These are phyloP conservation scores for Anastatica hierochuntica DNA, from an alignment of 345 rosid species.

Conservation along the genomic window DNA sequence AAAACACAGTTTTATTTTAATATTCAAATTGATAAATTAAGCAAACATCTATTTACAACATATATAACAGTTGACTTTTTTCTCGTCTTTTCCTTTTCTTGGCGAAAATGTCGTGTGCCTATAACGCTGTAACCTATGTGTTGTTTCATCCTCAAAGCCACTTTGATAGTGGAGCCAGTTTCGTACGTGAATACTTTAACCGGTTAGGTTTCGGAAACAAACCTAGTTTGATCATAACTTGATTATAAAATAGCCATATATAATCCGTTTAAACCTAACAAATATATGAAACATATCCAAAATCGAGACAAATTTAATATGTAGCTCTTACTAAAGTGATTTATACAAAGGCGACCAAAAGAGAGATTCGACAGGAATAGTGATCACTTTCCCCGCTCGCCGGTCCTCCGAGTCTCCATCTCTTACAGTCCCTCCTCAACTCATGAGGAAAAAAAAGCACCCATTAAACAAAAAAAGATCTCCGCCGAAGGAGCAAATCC, in stretches of 20 bases:
- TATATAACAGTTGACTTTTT: slow-evolving; percentile 13
- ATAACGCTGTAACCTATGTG: neutral
- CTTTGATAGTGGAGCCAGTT: neutral
- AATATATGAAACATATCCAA: neutral
- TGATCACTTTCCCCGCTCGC: no score
- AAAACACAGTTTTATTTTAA: neutral
- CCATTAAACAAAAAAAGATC: no score
- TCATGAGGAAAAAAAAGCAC: no score
- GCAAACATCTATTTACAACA: slow-evolving; percentile 1
- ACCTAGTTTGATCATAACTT: neutral
- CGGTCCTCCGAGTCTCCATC: no score
- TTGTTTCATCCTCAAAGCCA: neutral
- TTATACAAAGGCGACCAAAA: no score
- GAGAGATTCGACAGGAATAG: no score
- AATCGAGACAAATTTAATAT: neutral
- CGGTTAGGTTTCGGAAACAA: neutral
- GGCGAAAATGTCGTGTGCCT: slow-evolving; percentile 6
- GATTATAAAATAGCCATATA: neutral
- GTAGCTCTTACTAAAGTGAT: neutral
- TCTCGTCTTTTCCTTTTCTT: slow-evolving; percentile 10
- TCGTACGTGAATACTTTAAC: neutral
- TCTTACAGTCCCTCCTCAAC: no score
- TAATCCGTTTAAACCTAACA: neutral
- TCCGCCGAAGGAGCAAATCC: no score
- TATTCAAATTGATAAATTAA: neutral